Evolutionary conservation across 306 rosid species (phyloP).

Genomic region (Hippophae tibetana): DNA sequence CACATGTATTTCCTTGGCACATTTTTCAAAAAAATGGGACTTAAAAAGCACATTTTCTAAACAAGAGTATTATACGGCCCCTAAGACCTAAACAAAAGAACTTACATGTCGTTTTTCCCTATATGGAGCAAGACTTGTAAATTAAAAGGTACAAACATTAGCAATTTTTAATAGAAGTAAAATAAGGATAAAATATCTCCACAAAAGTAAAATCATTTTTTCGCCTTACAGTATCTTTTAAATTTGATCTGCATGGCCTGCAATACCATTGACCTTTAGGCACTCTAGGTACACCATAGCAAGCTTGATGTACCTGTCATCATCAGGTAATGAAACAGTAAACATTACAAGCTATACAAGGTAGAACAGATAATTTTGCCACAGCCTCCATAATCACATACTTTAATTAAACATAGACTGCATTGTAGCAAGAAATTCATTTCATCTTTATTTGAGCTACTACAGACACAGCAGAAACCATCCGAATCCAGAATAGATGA

Average conservation of each 20-base stretch:
- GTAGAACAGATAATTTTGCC: conserved; percentile 17
- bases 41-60: too few relatives aligned
- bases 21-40: too few relatives aligned
- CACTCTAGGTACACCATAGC: conserved; percentile 48
- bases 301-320: conserved; percentile 60
- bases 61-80: too few relatives aligned
- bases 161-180: not conserved
- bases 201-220: not conserved
- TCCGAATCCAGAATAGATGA: conserved; percentile 27
- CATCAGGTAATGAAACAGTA: conserved; percentile 10
- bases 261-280: conserved; percentile 58
- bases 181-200: not conserved
- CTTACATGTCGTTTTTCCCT: too few relatives aligned
- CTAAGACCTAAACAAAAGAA: too few relatives aligned
- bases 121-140: not conserved
- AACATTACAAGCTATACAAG: conserved; percentile 9
- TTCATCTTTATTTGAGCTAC: conserved; percentile 45
- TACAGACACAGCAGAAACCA: conserved; percentile 54
- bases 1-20: too few relatives aligned
- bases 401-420: conserved; percentile 37
- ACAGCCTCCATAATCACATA: conserved; percentile 21
- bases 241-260: conserved; percentile 50
- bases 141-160: not conserved
- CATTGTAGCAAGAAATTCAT: conserved; percentile 46
- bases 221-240: conserved; percentile 39